Conservation (phyloP, 306 rosid species). For the Bauhinia variegata region DNA sequence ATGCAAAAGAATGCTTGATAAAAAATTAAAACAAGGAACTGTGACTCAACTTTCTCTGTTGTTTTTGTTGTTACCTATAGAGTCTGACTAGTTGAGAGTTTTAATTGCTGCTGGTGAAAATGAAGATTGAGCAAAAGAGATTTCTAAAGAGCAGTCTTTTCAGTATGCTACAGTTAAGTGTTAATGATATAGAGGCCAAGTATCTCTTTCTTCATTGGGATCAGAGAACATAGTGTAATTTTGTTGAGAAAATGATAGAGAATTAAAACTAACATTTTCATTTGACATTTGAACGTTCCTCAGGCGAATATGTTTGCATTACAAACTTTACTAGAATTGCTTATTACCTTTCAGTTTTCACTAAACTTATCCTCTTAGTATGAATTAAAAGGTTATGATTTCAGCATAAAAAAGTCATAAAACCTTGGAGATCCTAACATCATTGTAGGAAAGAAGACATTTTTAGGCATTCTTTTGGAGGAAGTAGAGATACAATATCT, state of each 20-base stretch:
- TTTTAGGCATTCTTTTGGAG: neutral
- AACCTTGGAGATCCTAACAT: neutral
- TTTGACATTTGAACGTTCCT: neutral
- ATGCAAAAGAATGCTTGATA: too few relatives aligned
- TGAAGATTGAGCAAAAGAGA: neutral
- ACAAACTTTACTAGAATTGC: neutral
- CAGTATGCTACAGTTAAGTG: conserved; percentile 7
- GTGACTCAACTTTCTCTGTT: conserved; percentile 7
- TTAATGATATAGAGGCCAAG: neutral
- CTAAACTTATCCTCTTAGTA: conserved; percentile 11
- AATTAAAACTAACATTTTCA: conserved; percentile 11
- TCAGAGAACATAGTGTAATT: conserved; percentile 20
- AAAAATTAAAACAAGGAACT: conserved; percentile 11
- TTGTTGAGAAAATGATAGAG: conserved; percentile 24
- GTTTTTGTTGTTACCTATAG: conserved; percentile 6
- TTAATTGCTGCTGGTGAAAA: neutral
- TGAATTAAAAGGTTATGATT: neutral
- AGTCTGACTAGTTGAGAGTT: conserved; percentile 8
- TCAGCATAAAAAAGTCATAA: neutral
- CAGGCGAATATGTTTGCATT: neutral
- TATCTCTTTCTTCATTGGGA: neutral
- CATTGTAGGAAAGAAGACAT: neutral
- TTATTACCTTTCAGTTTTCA: neutral
- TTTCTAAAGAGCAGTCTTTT: conserved; percentile 3
- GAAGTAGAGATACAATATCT: neutral